Percentiles rank a stretch among this genome's conserved stretches.
Conservation (phyloP, 495 filamentous ascomycete genomes). For the Hypoxylon fragiforme region DNA sequence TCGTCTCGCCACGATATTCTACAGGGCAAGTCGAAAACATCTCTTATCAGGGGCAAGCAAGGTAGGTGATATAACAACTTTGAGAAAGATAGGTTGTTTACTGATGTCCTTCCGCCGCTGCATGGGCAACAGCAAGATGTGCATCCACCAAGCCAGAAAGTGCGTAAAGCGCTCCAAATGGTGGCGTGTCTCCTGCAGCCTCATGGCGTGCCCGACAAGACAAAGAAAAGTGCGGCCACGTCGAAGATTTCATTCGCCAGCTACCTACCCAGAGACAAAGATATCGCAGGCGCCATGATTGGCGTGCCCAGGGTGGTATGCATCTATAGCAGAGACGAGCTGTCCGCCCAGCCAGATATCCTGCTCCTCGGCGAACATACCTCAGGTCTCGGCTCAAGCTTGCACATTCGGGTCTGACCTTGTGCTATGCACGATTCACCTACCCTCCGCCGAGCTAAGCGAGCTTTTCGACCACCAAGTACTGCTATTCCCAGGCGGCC, state of each 20-base stretch:
- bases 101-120: slow-evolving; percentile 63
- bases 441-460: slow-evolving; percentile 61
- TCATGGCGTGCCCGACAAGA: slow-evolving; percentile 52
- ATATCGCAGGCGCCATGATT: slow-evolving; percentile 71
- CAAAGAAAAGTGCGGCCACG: slow-evolving; percentile 72
- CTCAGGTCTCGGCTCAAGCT: slow-evolving; percentile 74
- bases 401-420: slow-evolving; percentile 70
- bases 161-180: slow-evolving; percentile 70
- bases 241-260: slow-evolving; percentile 73
- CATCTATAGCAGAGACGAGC: slow-evolving; percentile 78
- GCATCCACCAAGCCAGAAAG: slow-evolving; percentile 70
- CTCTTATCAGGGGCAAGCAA: no score
- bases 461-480: slow-evolving; percentile 65
- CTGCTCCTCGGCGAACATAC: slow-evolving; percentile 81
- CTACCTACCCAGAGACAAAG: no score
- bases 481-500: slow-evolving; percentile 60
- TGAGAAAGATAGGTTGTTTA: slow-evolving; percentile 55
- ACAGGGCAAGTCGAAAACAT: slow-evolving; percentile 76
- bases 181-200: slow-evolving; percentile 72
- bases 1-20: slow-evolving; percentile 46
- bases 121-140: slow-evolving; percentile 77
- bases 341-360: slow-evolving; percentile 73
- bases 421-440: slow-evolving; percentile 82
- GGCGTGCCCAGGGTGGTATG: slow-evolving; percentile 73
- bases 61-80: no score